Conservation (phyloP, 2,329 filamentous ascomycete species). For the Sporothrix mexicana region DNA sequence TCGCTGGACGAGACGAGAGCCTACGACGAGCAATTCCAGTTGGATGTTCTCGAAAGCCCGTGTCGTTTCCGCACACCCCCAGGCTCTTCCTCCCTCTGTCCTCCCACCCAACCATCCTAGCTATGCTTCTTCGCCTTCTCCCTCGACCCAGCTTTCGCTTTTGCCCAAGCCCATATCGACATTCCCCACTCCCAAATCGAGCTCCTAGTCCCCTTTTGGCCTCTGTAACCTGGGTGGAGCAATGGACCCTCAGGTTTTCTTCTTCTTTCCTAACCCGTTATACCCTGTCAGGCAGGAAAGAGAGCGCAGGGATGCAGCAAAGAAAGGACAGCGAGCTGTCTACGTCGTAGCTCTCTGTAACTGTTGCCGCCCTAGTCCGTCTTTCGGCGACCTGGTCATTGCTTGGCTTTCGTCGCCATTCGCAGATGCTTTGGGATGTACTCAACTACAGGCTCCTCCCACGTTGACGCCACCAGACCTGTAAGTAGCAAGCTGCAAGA, state of each 20-base stretch:
- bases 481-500: constrained; percentile 19
- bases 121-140: neutral
- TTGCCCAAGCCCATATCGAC: constrained; percentile 15
- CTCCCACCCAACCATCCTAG: constrained; percentile 1
- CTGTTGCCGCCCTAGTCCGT: constrained; percentile 25
- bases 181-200: constrained; percentile 26
- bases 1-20: neutral
- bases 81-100: neutral
- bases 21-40: neutral
- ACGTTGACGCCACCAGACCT: constrained; percentile 12
- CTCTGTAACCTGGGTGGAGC: constrained; percentile 27
- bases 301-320: neutral
- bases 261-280: constrained; percentile 16
- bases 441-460: constrained; percentile 26
- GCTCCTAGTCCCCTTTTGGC: constrained; percentile 27
- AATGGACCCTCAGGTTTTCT: constrained; percentile 16
- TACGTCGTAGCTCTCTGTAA: neutral
- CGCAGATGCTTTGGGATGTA: constrained; percentile 26
- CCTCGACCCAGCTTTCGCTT: neutral
- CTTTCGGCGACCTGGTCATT: constrained; percentile 18
- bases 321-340: neutral
- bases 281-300: neutral
- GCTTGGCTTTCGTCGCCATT: constrained; percentile 5
- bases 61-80: constrained; percentile 18
- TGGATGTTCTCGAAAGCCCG: neutral